phyloP scores from a whole-genome alignment of 2,329 filamentous ascomycete genomes.

The Beauveria scarabaeidicola region DNA sequence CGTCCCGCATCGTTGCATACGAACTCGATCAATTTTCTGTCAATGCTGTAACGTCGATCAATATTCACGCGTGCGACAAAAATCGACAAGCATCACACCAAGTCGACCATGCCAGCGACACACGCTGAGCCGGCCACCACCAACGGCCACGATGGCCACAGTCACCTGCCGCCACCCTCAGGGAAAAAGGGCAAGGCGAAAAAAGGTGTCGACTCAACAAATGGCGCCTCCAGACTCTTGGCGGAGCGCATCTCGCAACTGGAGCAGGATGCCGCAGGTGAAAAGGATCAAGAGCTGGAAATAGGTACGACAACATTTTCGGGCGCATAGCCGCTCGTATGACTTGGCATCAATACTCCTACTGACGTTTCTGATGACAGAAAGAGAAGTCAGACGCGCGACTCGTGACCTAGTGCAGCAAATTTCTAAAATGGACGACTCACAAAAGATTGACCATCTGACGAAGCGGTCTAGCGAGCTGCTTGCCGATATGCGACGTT shows the following conservation, averaged over 20 bases:
- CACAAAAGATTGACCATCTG: constrained; percentile 84
- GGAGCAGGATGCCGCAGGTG: constrained; percentile 84
- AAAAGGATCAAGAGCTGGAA: constrained; percentile 92
- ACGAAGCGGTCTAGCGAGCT: constrained; percentile 89
- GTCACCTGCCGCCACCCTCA: constrained; percentile 33
- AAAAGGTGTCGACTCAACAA: constrained; percentile 74
- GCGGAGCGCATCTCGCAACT: constrained; percentile 91
- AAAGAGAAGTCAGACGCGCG: constrained; percentile 88
- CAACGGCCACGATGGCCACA: constrained; percentile 34
- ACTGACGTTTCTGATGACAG: constrained; percentile 38
- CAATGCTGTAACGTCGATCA: constrained; percentile 2
- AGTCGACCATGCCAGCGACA: constrained; percentile 28
- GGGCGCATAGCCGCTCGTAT: neutral
- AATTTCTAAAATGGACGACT: constrained; percentile 83
- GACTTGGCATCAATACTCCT: neutral
- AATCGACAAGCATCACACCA: constrained; percentile 15
- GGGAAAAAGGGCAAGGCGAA: constrained; percentile 77
- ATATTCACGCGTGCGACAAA: constrained; percentile 12
- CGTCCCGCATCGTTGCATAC: neutral
- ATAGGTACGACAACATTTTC: constrained; percentile 57
- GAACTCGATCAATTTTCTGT: neutral
- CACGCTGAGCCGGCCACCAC: constrained; percentile 33
- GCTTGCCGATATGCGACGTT: constrained; percentile 86
- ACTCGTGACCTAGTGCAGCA: constrained; percentile 84
- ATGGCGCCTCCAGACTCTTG: constrained; percentile 84